Percentiles rank a stretch among this genome's conserved stretches.
phyloP scores from a whole-genome alignment of 768 basidiomycete species.

The Panaeolus cyanescens region DNA sequence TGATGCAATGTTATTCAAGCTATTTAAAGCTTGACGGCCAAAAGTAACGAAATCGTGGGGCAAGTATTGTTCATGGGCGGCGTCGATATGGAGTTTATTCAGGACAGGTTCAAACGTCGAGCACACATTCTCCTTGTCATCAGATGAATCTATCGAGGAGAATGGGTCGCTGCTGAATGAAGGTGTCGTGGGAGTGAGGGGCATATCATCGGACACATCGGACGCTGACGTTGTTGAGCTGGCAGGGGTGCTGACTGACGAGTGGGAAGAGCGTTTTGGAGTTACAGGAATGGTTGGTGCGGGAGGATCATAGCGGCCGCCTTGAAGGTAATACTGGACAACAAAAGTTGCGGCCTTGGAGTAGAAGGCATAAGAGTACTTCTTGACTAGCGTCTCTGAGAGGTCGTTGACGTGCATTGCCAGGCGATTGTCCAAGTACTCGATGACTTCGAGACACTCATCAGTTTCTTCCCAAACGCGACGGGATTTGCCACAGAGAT shows the following conservation, averaged over 20 bases:
- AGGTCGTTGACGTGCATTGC: slow-evolving; percentile 89
- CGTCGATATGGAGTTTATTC: slow-evolving; percentile 70
- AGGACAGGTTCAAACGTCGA: slow-evolving; percentile 71
- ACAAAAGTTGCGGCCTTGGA: slow-evolving; percentile 94
- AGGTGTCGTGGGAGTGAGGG: slow-evolving; percentile 78
- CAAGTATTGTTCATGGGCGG: slow-evolving; percentile 72
- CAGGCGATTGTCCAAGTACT: slow-evolving; percentile 83
- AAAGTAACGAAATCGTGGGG: slow-evolving; percentile 83
- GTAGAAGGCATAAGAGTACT: slow-evolving; percentile 97
- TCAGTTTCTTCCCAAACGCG: slow-evolving; percentile 84
- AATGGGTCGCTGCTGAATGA: slow-evolving; percentile 63
- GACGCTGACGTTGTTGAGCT: slow-evolving; percentile 75
- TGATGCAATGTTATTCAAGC: slow-evolving; percentile 71
- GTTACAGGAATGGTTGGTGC: slow-evolving; percentile 62
- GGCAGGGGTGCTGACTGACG: slow-evolving; percentile 70
- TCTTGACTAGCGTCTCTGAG: slow-evolving; percentile 95
- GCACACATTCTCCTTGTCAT: slow-evolving; percentile 82
- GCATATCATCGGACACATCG: slow-evolving; percentile 82
- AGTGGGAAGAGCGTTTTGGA: slow-evolving; percentile 55
- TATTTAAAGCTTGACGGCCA: slow-evolving; percentile 78
- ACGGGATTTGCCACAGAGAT: slow-evolving; percentile 80
- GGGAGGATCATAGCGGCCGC: slow-evolving; percentile 68
- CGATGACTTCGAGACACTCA: slow-evolving; percentile 81
- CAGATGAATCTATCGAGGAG: slow-evolving; percentile 49
- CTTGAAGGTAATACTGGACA: slow-evolving; percentile 91